phyloP scores from a whole-genome alignment of 176 grass and related monocot species.

The Triticum turgidum region DNA sequence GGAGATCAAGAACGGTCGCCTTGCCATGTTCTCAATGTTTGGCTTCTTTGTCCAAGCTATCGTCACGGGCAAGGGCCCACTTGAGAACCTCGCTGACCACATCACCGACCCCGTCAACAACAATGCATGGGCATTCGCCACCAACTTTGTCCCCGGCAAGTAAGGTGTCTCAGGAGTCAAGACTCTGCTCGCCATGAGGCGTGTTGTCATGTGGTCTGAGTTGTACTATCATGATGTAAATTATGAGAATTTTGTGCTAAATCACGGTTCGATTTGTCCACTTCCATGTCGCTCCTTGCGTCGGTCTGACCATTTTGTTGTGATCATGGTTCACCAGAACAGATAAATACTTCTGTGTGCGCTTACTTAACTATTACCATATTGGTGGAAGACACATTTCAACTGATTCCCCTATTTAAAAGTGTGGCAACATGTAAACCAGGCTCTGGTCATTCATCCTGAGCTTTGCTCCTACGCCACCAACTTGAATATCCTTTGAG shows the following conservation, averaged over 20 bases:
- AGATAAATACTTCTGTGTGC: background rate
- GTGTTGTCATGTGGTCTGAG: too few species aligned
- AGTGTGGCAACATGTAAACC: too few species aligned
- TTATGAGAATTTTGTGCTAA: background rate
- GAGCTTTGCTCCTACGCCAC: background rate
- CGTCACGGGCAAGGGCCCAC: background rate
- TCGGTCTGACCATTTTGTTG: background rate
- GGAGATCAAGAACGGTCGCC: background rate
- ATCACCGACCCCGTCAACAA: background rate
- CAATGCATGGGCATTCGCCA: background rate
- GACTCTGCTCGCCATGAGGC: background rate
- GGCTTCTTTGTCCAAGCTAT: constrained; percentile 18
- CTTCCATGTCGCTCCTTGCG: background rate
- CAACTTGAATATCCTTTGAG: too few species aligned
- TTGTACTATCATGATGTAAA: background rate
- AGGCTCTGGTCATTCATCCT: background rate
- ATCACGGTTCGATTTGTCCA: background rate
- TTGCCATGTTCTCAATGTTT: background rate
- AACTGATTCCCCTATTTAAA: background rate
- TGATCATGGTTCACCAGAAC: background rate
- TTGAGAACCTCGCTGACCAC: constrained; percentile 1
- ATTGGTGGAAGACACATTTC: background rate
- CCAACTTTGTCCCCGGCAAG: background rate
- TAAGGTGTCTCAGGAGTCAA: background rate
- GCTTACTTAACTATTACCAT: background rate